Conservation (phyloP, 2,329 filamentous ascomycete genomes). For the Sclerotinia borealis region DNA sequence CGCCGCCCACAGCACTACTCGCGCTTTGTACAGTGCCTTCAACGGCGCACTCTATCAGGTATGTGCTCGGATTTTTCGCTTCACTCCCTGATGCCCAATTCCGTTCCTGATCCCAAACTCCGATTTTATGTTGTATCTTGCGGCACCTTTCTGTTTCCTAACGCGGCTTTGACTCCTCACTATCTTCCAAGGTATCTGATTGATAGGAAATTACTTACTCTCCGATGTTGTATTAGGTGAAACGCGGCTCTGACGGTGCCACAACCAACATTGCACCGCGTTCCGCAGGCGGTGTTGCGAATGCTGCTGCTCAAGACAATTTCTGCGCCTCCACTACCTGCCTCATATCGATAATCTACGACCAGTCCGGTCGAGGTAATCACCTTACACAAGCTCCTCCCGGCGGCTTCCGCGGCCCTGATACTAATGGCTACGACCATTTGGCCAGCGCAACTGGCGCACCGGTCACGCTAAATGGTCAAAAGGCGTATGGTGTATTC, state of each 20-base stretch:
- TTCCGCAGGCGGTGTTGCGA: conserved; percentile 55
- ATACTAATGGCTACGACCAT: conserved; percentile 52
- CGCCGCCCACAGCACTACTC: conserved; percentile 59
- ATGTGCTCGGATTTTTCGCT: background rate
- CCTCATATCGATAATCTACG: conserved; percentile 58
- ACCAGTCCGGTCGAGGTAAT: conserved; percentile 57
- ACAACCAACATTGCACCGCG: conserved; percentile 37
- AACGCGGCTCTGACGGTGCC: conserved; percentile 44
- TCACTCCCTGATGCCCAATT: background rate
- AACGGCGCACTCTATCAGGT: conserved; percentile 50
- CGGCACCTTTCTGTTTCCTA: no score
- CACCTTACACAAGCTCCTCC: conserved; percentile 57
- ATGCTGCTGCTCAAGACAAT: conserved; percentile 52
- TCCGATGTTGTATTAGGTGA: conserved; percentile 33
- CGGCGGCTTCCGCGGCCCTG: conserved; percentile 51
- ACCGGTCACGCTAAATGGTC: conserved; percentile 53
- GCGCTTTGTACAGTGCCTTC: conserved; percentile 51
- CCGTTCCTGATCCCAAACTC: no score
- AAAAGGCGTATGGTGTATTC: conserved; percentile 60
- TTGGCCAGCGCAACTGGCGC: conserved; percentile 53
- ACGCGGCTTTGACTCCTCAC: no score
- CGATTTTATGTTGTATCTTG: no score
- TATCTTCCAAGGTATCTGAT: no score
- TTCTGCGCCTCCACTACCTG: conserved; percentile 58
- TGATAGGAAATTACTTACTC: background rate